These are phyloP conservation scores for Conoideocrella luteorostrata DNA, from an alignment of 2,329 filamentous ascomycete genomes.

Conservation along the genomic window DNA sequence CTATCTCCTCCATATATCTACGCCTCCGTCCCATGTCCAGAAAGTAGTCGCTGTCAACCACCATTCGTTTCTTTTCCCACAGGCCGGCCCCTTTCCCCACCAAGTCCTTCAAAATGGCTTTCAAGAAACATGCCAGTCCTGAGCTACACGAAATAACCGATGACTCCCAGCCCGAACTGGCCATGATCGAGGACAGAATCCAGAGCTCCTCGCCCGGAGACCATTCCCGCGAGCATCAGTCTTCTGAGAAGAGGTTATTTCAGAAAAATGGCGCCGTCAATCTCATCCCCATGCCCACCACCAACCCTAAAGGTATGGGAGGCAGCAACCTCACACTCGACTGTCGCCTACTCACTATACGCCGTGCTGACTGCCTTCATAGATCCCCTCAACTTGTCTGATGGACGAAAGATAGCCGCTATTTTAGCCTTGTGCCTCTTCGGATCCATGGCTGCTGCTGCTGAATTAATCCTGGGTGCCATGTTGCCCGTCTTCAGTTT, in stretches of 20 bases:
- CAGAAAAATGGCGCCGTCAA: slow-evolving; percentile 4
- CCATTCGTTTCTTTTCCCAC: too few species aligned
- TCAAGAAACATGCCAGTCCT: neutral
- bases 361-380: neutral
- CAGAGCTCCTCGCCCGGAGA: neutral
- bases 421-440: slow-evolving; percentile 5
- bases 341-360: too few species aligned
- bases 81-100: too few species aligned
- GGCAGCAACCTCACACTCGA: too few species aligned
- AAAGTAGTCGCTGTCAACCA: too few species aligned
- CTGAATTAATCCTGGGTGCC: slow-evolving; percentile 5
- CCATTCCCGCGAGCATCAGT: neutral
- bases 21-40: too few species aligned
- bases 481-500: slow-evolving; percentile 6
- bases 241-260: neutral
- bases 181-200: neutral
- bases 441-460: slow-evolving; percentile 5
- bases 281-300: slow-evolving; percentile 6
- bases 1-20: too few species aligned
- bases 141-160: neutral
- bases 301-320: slow-evolving; percentile 4
- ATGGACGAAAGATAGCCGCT: neutral
- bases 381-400: slow-evolving; percentile 5
- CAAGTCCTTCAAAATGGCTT: neutral
- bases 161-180: neutral